phyloP scores from a whole-genome alignment of 768 basidiomycete species.

The Obba rivulosa region DNA sequence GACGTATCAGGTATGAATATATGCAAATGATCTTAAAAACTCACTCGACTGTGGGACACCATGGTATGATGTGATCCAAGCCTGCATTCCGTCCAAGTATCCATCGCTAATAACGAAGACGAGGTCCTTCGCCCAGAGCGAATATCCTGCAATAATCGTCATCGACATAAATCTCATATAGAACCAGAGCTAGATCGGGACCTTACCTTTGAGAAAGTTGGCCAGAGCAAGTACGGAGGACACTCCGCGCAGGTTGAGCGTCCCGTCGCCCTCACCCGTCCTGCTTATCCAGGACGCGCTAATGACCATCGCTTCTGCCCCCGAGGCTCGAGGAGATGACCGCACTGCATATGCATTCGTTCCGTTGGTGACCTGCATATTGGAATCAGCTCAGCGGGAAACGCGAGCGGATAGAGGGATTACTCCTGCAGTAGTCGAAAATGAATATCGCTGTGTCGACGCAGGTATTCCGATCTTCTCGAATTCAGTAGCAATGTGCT shows the following conservation, averaged over 20 bases:
- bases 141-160: constrained; percentile 49
- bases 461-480: constrained; percentile 67
- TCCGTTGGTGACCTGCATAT: constrained; percentile 48
- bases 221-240: constrained; percentile 85
- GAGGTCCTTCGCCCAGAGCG: constrained; percentile 94
- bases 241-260: constrained; percentile 80
- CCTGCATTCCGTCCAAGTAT: constrained; percentile 87
- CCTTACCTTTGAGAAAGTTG: constrained; percentile 72
- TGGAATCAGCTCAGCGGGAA: constrained; percentile 4
- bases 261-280: constrained; percentile 47
- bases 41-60: constrained; percentile 60
- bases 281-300: constrained; percentile 87
- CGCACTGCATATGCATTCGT: constrained; percentile 81
- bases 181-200: too few relatives aligned
- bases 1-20: too few relatives aligned
- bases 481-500: constrained; percentile 60
- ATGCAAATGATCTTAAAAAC: too few relatives aligned
- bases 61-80: constrained; percentile 86
- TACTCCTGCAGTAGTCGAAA: constrained; percentile 48
- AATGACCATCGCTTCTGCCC: constrained; percentile 87
- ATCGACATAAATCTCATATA: background rate
- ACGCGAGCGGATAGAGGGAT: background rate
- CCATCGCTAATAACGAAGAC: constrained; percentile 87
- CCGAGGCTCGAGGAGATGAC: constrained; percentile 85
- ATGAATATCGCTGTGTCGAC: constrained; percentile 64